Conservation (phyloP, 257 asterid species). For the Solanum lycopersicoides region DNA sequence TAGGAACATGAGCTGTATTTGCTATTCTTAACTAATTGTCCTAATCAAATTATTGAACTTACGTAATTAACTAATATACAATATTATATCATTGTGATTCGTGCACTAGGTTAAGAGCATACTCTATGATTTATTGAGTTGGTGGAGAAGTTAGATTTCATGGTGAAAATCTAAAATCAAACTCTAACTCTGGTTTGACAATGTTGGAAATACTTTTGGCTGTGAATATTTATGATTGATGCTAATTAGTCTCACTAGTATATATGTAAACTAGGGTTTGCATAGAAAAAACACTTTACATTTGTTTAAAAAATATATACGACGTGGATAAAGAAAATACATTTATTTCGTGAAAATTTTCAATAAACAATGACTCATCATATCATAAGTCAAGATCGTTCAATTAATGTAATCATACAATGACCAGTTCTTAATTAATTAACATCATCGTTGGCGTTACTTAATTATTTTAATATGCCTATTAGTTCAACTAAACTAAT, state of each 20-base stretch:
- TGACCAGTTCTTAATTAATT: not conserved
- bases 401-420: not conserved
- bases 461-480: not conserved
- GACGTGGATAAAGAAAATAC: not conserved
- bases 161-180: not conserved
- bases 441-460: not conserved
- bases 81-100: not conserved
- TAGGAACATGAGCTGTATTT: not conserved
- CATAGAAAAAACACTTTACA: not conserved
- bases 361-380: not conserved
- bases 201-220: not conserved
- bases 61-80: not conserved
- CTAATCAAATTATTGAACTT: not conserved
- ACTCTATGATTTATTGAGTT: not conserved
- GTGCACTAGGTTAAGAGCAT: not conserved
- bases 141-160: not conserved
- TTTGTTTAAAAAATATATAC: not conserved
- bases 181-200: not conserved
- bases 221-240: not conserved
- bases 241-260: not conserved
- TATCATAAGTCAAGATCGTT: not conserved
- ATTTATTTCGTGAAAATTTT: not conserved
- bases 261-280: not conserved
- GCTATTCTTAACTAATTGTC: not conserved
- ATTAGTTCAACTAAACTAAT: not conserved